phyloP scores from a whole-genome alignment of 164 flowering plant genomes.

The Tetracentron sinense region DNA sequence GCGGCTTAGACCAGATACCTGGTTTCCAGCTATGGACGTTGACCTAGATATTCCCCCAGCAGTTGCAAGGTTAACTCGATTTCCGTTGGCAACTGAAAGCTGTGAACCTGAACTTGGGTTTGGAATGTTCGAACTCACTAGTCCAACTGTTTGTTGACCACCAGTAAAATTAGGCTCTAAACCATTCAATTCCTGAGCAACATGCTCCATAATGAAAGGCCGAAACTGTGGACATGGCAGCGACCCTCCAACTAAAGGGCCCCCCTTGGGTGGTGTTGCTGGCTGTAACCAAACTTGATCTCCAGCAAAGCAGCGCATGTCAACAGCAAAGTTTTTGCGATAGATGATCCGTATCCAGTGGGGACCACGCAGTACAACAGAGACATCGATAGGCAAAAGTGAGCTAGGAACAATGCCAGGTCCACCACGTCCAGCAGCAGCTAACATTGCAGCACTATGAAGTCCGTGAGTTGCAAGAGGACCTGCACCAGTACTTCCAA shows the following conservation, averaged over 20 bases:
- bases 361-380: slow-evolving; percentile 93
- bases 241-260: slow-evolving; percentile 86
- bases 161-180: slow-evolving; percentile 65
- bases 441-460: slow-evolving; percentile 66
- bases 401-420: slow-evolving; percentile 99
- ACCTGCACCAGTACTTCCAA: slow-evolving; percentile 33
- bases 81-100: slow-evolving; percentile 43
- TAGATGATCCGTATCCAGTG: slow-evolving; percentile 96
- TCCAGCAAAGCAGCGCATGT: slow-evolving; percentile 99
- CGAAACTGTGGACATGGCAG: slow-evolving; percentile 98
- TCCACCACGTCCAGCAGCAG: slow-evolving; percentile 85
- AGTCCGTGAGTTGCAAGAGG: slow-evolving; percentile 53
- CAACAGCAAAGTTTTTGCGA: slow-evolving; percentile 89
- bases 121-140: slow-evolving; percentile 41
- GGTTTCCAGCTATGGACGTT: slow-evolving; percentile 32
- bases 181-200: slow-evolving; percentile 92
- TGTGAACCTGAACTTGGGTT: slow-evolving; percentile 54
- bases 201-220: slow-evolving; percentile 99
- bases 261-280: slow-evolving; percentile 95
- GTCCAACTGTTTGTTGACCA: slow-evolving; percentile 60
- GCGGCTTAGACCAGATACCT: slow-evolving; percentile 51
- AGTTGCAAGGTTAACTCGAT: slow-evolving; percentile 45
- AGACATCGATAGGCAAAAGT: slow-evolving; percentile 91
- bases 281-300: slow-evolving; percentile 99
- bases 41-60: slow-evolving; percentile 55